phyloP scores from a whole-genome alignment of 1,284 basidiomycete genomes.

The Melampsora allii-populina region DNA sequence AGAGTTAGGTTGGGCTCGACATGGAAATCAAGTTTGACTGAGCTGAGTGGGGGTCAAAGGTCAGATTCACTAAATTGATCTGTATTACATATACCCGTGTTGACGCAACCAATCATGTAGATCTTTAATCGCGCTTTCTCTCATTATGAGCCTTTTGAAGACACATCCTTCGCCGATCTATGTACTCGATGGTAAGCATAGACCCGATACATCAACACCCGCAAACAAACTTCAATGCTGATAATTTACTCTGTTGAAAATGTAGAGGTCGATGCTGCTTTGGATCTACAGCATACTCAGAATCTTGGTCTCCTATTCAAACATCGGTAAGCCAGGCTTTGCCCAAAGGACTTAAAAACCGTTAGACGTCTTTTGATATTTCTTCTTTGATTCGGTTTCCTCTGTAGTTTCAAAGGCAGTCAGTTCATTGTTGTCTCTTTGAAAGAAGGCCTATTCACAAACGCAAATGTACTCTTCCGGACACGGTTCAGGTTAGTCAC shows the following conservation, averaged over 20 bases:
- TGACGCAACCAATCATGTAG: slow-evolving; percentile 37
- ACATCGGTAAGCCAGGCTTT: slow-evolving; percentile 9
- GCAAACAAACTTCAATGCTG: background rate
- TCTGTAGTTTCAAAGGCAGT: slow-evolving; percentile 98
- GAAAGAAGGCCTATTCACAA: slow-evolving; percentile 96
- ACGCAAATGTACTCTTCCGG: slow-evolving; percentile 94
- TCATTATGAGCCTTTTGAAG: slow-evolving; percentile 53
- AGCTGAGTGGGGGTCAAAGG: slow-evolving; percentile 95
- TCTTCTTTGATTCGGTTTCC: slow-evolving; percentile 87
- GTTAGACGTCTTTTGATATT: background rate
- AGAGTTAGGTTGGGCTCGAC: slow-evolving; percentile 90
- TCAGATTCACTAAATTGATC: slow-evolving; percentile 54
- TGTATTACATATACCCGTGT: slow-evolving; percentile 10
- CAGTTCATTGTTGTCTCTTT: slow-evolving; percentile 98
- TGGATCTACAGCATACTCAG: slow-evolving; percentile 54
- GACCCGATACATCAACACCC: background rate
- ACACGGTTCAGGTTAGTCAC: slow-evolving; percentile 59
- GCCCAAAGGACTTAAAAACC: slow-evolving; percentile 51
- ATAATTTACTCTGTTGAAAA: slow-evolving; percentile 10
- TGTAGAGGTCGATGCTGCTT: slow-evolving; percentile 53
- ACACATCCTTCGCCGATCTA: slow-evolving; percentile 54
- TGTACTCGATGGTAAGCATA: slow-evolving; percentile 45
- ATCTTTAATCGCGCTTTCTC: slow-evolving; percentile 50
- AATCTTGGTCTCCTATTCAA: slow-evolving; percentile 53
- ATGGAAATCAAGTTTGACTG: slow-evolving; percentile 97